Conservation (phyloP, 1,284 basidiomycete species). For the Pseudozyma thailandica region DNA sequence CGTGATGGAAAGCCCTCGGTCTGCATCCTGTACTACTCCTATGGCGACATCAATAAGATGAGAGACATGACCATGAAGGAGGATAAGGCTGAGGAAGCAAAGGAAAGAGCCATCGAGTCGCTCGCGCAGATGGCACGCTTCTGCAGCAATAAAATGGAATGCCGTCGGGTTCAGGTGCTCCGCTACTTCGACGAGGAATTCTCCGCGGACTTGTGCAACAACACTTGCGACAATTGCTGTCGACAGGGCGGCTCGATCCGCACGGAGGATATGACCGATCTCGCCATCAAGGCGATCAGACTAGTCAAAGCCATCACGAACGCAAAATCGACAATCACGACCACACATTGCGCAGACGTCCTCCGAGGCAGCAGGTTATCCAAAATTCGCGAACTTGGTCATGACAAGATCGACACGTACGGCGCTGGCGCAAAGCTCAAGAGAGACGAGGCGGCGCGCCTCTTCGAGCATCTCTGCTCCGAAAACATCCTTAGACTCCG, state of each 20-base stretch:
- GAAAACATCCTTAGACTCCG: conserved; percentile 70
- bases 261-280: conserved; percentile 72
- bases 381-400: conserved; percentile 72
- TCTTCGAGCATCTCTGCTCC: conserved; percentile 74
- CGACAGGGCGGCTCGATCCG: conserved; percentile 30
- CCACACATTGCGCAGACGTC: conserved; percentile 72
- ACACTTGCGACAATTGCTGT: conserved; percentile 80
- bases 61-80: conserved; percentile 74
- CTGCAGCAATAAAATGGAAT: conserved; percentile 84
- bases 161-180: conserved; percentile 85
- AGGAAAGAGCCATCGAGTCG: conserved; percentile 74
- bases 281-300: conserved; percentile 72
- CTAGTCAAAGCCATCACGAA: conserved; percentile 72
- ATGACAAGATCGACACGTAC: conserved; percentile 72
- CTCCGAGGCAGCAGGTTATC: conserved; percentile 75
- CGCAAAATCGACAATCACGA: conserved; percentile 71
- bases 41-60: conserved; percentile 72
- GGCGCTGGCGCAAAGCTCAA: conserved; percentile 73
- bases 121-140: conserved; percentile 77
- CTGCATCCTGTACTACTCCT: conserved; percentile 72
- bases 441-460: conserved; percentile 73
- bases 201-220: conserved; percentile 73
- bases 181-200: conserved; percentile 77
- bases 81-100: conserved; percentile 71
- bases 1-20: conserved; percentile 75